Evolutionary conservation across 768 basidiomycete genomes (phyloP), one percentile per base, ranked within the genome.

Genomic region (Suillus brevipes): DNA sequence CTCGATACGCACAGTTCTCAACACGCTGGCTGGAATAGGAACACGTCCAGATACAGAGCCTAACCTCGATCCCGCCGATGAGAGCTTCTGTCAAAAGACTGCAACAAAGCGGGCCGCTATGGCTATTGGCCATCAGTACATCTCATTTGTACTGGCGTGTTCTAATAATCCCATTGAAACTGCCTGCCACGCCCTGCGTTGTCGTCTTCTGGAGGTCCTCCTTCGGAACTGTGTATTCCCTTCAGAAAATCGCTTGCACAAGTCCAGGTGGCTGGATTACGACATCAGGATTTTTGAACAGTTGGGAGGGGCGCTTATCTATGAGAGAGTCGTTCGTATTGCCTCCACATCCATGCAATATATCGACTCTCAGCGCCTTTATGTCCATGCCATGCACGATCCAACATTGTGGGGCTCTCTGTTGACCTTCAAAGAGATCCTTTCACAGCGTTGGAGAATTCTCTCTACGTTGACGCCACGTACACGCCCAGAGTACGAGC

Each of bases 161-260:
- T 55, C 53, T n/a, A 34, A 55, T 34, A 34, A 55, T 20, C 53
- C 53, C 20, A 34, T 55, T 28, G 53, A 55, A 20, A 55, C 20
- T 55, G 53, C 53, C 20, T 55, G 53, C 6, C 53, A 34, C 12
- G 53, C 53, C 53, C 53, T 55, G 13, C 53, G 53, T 13, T 55
- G 53, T n/a, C 20, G 53, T 34, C 53, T 55, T 55, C 53, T 55
- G 31, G 53, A 55, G 31, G 31, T 55, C 31, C 53, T 55, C 31
- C 34, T 36, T n/a, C 53, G 53, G 53, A 55, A 55, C 20, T 34
- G 53, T 55, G 53, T 55, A 36, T 55, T 55, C 53, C 53, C 53
- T 3, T 55, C 53, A 12, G 53, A 55, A 36, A 55, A n/a, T n/a
- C 53, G 53, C 53, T 34, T 55, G 20, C 34, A 55, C 34, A 55